phyloP scores from a whole-genome alignment of 768 basidiomycete species.

The Exidia glandulosa region DNA sequence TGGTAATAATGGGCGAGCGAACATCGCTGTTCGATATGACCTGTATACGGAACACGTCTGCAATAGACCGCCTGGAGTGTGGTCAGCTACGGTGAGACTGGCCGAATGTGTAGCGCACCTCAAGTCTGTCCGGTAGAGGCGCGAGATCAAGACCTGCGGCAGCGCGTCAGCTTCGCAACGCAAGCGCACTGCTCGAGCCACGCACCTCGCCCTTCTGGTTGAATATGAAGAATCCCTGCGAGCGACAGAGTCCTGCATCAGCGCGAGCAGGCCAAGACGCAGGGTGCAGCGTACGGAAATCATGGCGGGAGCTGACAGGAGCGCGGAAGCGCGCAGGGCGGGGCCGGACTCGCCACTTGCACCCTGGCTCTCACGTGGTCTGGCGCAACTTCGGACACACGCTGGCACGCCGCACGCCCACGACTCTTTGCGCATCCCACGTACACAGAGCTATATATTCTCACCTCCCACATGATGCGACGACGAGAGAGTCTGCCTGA shows the following conservation, averaged over 20 bases:
- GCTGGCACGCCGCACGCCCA: too few species aligned
- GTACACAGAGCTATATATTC: too few species aligned
- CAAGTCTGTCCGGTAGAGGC: slow-evolving; percentile 92
- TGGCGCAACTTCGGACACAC: too few species aligned
- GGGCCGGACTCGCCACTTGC: neutral
- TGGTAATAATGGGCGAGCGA: slow-evolving; percentile 91
- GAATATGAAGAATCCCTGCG: slow-evolving; percentile 97
- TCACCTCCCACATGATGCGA: too few species aligned
- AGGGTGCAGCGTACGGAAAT: slow-evolving; percentile 44
- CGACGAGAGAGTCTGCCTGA: too few species aligned
- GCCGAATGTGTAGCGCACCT: slow-evolving; percentile 46
- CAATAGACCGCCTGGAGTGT: slow-evolving; percentile 71
- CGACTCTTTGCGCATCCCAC: too few species aligned
- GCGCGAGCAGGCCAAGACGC: neutral
- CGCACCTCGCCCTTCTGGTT: slow-evolving; percentile 97
- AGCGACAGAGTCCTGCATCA: slow-evolving; percentile 1
- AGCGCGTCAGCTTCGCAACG: slow-evolving; percentile 4
- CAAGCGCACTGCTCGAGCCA: slow-evolving; percentile 1
- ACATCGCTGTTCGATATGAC: slow-evolving; percentile 97
- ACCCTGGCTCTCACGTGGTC: neutral
- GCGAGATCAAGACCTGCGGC: slow-evolving; percentile 81
- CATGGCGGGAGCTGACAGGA: slow-evolving; percentile 18
- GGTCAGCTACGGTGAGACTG: neutral
- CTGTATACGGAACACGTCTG: slow-evolving; percentile 97
- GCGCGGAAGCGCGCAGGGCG: neutral